Evolutionary conservation across 768 basidiomycete species (phyloP), one percentile per base, ranked within the genome.

Genomic region (Phaffia tasmanica): DNA sequence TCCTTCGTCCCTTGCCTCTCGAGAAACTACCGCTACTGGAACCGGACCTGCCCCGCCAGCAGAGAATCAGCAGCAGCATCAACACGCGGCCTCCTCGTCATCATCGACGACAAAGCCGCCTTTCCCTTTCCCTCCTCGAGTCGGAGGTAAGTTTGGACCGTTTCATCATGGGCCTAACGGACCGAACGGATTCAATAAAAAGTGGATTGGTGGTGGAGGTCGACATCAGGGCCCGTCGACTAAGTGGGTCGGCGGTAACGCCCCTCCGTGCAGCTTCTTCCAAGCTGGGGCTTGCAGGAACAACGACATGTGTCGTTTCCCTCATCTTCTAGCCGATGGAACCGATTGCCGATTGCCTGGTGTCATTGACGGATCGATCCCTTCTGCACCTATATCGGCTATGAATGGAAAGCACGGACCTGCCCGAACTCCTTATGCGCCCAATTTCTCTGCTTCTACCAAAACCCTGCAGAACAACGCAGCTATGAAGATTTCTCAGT

Each of bases 301-400:
- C 56, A 74, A 73, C 16, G 74, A 76, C 25, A 73, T 74, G 70
- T 77, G 76, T 70, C 75, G 76, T 51, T 77, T 77, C 71, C 76
- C 76, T 57, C 76, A 77, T 63, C 64, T 77, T 30, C 72, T 72
- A 51, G 70, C 72, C 11, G 73, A 76, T 57, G 76, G 76, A 30
- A 73, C 71, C 60, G 76, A 77, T 67, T 72, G 70, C 59, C 73
- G 76, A 50, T 72, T 76, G 65, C 76, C 76, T 15, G 76, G 76
- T 48, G 73, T 77, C 21, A 72, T 77, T 50, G 69, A 72, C 30
- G 76, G 76, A 16, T 61, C 72, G 25, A 67, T 77, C 47, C 65
- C 74, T 9, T 71, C 76, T 21, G 67, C 74, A 19, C 73, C 75
- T 14, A 66, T 75, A 27, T 67, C 66, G 47, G 51, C 53, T 30